phyloP scores from a whole-genome alignment of 192 early-diverging fungal genomes.

The Coemansia reversa region DNA sequence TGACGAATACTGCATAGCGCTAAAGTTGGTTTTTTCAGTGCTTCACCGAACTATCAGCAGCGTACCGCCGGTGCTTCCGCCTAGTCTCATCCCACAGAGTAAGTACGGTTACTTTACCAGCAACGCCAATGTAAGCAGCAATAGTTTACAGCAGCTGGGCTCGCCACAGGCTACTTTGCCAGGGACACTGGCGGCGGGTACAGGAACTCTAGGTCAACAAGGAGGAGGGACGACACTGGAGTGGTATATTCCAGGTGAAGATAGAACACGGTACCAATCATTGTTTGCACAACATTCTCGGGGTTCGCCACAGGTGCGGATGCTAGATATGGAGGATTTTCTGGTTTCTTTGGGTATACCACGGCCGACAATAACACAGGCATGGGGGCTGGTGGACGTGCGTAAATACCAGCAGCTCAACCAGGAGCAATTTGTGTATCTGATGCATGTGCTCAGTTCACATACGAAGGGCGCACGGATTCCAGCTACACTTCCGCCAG shows the following conservation, averaged over 20 bases:
- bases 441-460: constrained; percentile 44
- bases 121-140: not conserved
- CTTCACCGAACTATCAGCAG: constrained; percentile 57
- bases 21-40: constrained; percentile 73
- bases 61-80: constrained; percentile 62
- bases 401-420: constrained; percentile 56
- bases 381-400: constrained; percentile 53
- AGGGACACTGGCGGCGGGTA: too few relatives aligned
- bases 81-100: constrained; percentile 63
- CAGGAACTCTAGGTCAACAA: too few relatives aligned
- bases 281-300: constrained; percentile 38
- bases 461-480: constrained; percentile 25
- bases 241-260: constrained; percentile 45
- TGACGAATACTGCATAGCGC: constrained; percentile 80
- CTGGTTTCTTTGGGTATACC: constrained; percentile 36
- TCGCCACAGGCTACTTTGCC: too few relatives aligned
- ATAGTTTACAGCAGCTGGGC: not conserved
- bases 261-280: constrained; percentile 35
- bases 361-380: constrained; percentile 34
- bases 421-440: constrained; percentile 52
- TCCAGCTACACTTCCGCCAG: constrained; percentile 40
- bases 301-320: constrained; percentile 35
- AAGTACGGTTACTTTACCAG: constrained; percentile 57
- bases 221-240: constrained; percentile 33
- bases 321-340: constrained; percentile 51